Evolutionary conservation across 768 basidiomycete species (phyloP).

Genomic region (Lactifluus piperatus): DNA sequence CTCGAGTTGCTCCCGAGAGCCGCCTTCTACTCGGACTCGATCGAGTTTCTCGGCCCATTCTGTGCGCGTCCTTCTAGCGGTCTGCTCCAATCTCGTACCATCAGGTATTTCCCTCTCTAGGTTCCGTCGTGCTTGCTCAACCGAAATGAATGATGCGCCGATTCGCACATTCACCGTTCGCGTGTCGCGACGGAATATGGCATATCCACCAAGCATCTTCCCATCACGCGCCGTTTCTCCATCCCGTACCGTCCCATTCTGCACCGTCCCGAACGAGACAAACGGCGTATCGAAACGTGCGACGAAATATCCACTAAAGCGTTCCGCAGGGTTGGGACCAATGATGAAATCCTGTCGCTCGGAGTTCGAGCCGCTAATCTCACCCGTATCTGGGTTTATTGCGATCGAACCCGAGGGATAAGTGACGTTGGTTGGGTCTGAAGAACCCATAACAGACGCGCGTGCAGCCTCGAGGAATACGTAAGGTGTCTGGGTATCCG

Average conservation of each 20-base stretch:
- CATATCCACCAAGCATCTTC: conserved; percentile 44
- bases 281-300: conserved; percentile 47
- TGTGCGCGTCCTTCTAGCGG: conserved; percentile 28
- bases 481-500: conserved; percentile 38
- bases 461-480: conserved; percentile 62
- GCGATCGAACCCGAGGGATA: conserved; percentile 45
- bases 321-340: conserved; percentile 36
- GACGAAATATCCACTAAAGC: conserved; percentile 42
- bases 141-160: conserved; percentile 41
- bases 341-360: conserved; percentile 70
- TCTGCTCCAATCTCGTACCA: conserved; percentile 31
- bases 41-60: conserved; percentile 37
- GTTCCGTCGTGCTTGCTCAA: conserved; percentile 32
- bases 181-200: conserved; percentile 31
- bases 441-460: conserved; percentile 48
- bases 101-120: conserved; percentile 34
- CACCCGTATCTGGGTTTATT: conserved; percentile 34
- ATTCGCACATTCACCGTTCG: conserved; percentile 44
- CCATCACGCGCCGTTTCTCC: conserved; percentile 24
- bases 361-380: conserved; percentile 55
- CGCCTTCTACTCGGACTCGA: conserved; percentile 21
- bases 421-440: conserved; percentile 38
- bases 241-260: neutral
- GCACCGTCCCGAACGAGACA: conserved; percentile 29
- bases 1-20: neutral